Percentiles rank a stretch among this genome's conserved stretches.
Evolutionary conservation across 176 grass and related monocot genomes (phyloP).

Genomic region (Oryza meyeriana): DNA sequence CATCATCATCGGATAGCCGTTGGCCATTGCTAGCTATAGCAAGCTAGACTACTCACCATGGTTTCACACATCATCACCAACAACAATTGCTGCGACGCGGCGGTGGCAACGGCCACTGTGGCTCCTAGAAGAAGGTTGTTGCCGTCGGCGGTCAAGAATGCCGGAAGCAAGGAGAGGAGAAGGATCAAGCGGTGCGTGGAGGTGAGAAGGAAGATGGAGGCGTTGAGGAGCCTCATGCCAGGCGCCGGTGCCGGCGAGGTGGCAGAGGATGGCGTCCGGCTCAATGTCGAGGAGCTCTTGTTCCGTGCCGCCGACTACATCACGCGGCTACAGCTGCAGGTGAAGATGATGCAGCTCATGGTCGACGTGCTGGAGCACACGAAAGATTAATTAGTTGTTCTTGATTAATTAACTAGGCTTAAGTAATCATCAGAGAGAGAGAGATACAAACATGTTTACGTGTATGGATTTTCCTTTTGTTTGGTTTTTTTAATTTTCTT

Average conservation of each 20-base stretch:
- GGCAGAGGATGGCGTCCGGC: neutral
- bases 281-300: slow-evolving; percentile 35
- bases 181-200: neutral
- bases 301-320: slow-evolving; percentile 45
- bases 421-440: neutral
- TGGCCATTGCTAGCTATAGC: neutral
- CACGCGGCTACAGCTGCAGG: slow-evolving; percentile 43
- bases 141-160: neutral
- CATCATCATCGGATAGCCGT: neutral
- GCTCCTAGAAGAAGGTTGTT: neutral
- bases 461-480: neutral
- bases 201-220: slow-evolving; percentile 42
- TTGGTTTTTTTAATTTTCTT: neutral
- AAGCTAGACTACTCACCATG: slow-evolving; percentile 1
- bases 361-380: slow-evolving; percentile 42
- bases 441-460: neutral
- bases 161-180: neutral
- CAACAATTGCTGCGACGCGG: neutral
- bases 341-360: slow-evolving; percentile 49
- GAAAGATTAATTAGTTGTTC: neutral
- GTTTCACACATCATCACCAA: slow-evolving; percentile 2
- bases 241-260: neutral
- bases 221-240: slow-evolving; percentile 41
- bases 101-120: neutral
- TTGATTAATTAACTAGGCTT: neutral